Conservation (phyloP, 192 early-diverging fungal genomes). For the Lobosporangium transversale region DNA sequence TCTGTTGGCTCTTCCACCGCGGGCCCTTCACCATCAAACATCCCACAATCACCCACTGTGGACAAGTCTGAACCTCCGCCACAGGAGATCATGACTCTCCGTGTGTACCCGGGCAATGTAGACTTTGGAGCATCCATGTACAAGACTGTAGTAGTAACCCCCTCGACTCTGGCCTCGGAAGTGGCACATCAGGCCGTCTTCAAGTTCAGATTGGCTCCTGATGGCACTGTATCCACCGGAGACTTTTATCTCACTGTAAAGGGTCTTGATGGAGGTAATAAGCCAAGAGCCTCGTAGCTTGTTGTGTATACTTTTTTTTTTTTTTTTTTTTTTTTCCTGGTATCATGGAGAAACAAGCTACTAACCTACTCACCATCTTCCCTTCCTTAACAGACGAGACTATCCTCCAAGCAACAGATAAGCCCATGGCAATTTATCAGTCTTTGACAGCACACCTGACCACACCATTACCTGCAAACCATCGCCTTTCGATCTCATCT, state of each 20-base stretch:
- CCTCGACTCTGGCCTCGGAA: constrained; percentile 56
- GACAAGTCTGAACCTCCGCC: constrained; percentile 29
- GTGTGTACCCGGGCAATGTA: constrained; percentile 66
- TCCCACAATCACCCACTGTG: constrained; percentile 13
- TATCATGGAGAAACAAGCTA: background rate
- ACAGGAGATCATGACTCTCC: constrained; percentile 55
- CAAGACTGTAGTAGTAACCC: constrained; percentile 63
- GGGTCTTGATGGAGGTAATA: constrained; percentile 64
- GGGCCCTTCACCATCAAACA: background rate
- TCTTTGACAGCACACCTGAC: constrained; percentile 61
- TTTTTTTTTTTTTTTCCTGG: background rate
- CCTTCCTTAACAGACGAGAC: constrained; percentile 52
- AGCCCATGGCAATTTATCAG: constrained; percentile 65
- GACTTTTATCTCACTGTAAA: constrained; percentile 65
- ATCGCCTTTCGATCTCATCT: constrained; percentile 53
- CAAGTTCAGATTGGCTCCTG: constrained; percentile 60
- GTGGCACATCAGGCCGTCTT: constrained; percentile 62
- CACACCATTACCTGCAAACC: constrained; percentile 61
- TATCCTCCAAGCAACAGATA: constrained; percentile 59
- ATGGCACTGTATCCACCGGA: constrained; percentile 56
- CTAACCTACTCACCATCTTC: background rate
- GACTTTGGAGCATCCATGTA: constrained; percentile 62
- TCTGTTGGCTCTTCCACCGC: constrained; percentile 21
- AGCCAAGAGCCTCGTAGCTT: too few relatives aligned
- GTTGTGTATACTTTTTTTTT: background rate